Evolutionary conservation across 2,329 filamentous ascomycete species (phyloP).

Genomic region (Epichloe aotearoae): DNA sequence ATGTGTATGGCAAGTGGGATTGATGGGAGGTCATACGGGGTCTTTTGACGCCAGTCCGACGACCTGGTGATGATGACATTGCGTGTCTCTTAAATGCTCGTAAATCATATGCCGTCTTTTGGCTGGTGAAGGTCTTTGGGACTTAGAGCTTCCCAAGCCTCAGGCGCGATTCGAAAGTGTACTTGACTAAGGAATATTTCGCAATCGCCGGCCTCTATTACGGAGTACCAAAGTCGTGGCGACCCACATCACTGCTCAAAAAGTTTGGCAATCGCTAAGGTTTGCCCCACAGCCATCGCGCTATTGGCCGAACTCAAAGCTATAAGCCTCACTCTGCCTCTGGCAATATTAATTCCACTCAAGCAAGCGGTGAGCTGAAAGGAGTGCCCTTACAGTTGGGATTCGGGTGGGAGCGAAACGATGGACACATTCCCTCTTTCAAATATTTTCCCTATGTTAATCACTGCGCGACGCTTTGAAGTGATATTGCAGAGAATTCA

Average conservation of each 20-base stretch:
- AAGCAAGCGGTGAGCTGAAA: neutral
- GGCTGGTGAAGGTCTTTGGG: too few species aligned
- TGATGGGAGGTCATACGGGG: conserved; percentile 23
- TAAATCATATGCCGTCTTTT: neutral
- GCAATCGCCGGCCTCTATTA: neutral
- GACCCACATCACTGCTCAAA: neutral
- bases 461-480: too few species aligned
- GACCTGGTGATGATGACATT: conserved; percentile 29
- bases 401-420: too few species aligned
- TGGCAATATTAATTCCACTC: neutral
- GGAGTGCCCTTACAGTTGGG: neutral
- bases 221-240: neutral
- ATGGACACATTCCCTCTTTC: too few species aligned
- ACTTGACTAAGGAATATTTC: neutral
- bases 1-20: neutral
- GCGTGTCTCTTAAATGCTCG: neutral
- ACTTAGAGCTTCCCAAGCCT: neutral
- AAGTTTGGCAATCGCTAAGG: neutral
- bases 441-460: too few species aligned
- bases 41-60: conserved; percentile 28
- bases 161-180: neutral
- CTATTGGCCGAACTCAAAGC: neutral
- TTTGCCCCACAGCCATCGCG: neutral
- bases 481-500: too few species aligned
- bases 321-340: neutral